These are phyloP conservation scores for Pythium phragmitis DNA, from an alignment of 352 stramenopile genomes.

Conservation along the genomic window DNA sequence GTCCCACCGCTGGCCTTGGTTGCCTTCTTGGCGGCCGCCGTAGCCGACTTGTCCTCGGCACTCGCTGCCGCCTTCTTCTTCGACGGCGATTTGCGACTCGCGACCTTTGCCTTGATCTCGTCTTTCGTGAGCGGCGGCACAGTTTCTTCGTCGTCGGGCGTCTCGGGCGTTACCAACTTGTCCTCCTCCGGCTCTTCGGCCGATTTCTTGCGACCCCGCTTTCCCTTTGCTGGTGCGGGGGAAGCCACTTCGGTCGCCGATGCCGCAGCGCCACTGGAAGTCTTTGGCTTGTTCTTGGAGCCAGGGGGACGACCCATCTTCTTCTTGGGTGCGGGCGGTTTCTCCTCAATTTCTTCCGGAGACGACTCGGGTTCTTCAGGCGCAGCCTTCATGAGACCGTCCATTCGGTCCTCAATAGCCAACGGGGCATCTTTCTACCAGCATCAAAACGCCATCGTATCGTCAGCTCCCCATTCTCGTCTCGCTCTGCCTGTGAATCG, in stretches of 20 bases:
- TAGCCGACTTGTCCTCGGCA: constrained; percentile 31
- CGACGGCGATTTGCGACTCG: constrained; percentile 60
- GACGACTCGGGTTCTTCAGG: constrained; percentile 6
- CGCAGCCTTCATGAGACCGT: constrained; percentile 51
- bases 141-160: constrained; percentile 35
- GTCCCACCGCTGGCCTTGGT: constrained; percentile 19
- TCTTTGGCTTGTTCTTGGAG: constrained; percentile 45
- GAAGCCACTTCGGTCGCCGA: constrained; percentile 5
- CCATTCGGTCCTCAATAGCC: constrained; percentile 48
- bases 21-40: constrained; percentile 37
- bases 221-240: constrained; percentile 20
- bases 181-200: constrained; percentile 22
- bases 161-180: constrained; percentile 25
- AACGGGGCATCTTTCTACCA: constrained; percentile 58
- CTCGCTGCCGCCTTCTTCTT: constrained; percentile 45
- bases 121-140: constrained; percentile 57
- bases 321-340: constrained; percentile 34
- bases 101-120: constrained; percentile 76
- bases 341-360: constrained; percentile 10
- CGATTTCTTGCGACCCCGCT: constrained; percentile 29
- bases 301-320: constrained; percentile 42
- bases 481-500: not conserved
- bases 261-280: constrained; percentile 27
- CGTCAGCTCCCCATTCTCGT: not conserved
- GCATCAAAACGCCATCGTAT: not conserved